These are phyloP conservation scores for Coffea canephora DNA, from an alignment of 257 asterid species.

Conservation along the genomic window DNA sequence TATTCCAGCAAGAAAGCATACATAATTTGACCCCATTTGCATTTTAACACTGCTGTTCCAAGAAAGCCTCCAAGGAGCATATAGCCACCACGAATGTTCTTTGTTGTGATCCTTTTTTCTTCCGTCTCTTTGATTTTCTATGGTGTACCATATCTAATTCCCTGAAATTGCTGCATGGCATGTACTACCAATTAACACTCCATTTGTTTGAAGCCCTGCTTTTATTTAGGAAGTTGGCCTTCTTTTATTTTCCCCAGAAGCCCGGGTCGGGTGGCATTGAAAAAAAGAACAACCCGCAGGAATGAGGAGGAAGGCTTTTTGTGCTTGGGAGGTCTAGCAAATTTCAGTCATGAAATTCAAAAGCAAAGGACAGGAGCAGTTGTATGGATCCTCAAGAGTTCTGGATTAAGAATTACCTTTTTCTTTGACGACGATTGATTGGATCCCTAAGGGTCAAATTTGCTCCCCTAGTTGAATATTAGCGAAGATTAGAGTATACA, in stretches of 20 bases:
- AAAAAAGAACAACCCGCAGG: background rate
- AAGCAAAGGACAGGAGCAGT: background rate
- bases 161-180: background rate
- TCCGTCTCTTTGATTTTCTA: no score
- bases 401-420: no score
- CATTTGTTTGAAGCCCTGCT: no score
- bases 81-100: background rate
- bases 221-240: background rate
- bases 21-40: background rate
- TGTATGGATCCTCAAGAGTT: background rate
- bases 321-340: background rate
- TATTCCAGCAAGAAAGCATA: constrained; percentile 1
- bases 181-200: background rate
- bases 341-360: background rate
- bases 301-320: no score
- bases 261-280: background rate
- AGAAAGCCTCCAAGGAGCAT: background rate
- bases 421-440: no score
- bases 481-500: no score
- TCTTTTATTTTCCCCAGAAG: background rate
- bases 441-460: no score
- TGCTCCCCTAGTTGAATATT: no score
- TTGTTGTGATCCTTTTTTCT: no score
- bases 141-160: background rate
- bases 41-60: background rate